Base-by-base conservation (phyloP, 495 filamentous ascomycete genomes). In the Letharia columbiana region DNA sequence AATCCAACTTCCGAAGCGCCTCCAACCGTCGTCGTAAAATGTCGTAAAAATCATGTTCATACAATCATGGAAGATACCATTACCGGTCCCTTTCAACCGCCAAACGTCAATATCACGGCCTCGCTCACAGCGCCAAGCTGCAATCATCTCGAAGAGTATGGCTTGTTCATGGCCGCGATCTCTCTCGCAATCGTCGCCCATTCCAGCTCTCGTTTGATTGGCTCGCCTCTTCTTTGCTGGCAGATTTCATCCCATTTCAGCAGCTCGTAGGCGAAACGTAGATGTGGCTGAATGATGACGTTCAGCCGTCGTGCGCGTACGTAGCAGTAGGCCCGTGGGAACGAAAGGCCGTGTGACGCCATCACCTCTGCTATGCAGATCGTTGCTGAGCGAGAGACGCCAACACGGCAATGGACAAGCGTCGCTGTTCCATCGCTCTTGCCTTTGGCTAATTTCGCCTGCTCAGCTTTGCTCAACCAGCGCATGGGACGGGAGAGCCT, bases 331-430 rank as follows among this genome's bases (percentile, higher is more conserved):
- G 94, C 94, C 57, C 90, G 82, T 20, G 94, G 91, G 72, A 97
- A 96, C 5, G 91, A 94, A 59, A 97, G 78, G 39, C 84, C 79
- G 40, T 88, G 73, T 10, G 86, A 79, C 17, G 87, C 83, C 94
- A 98, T 98, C 31, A 98, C 93, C 76, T 97, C 92, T 42, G 94
- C 94, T 71, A 98, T 98, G 77, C 94, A 98, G 73, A 98, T 96
- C 11, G 94, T 98, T 31, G 94, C 94, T 60, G 89, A 93, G 66
- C 94, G 83, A 28, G 92, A 96, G 66, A 98, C 94, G 59, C 94
- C 94, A 54, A 98, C 94, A 17, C 95, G 87, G 74, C 94, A 98
- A 75, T 98, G 94, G 37, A 98, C 94, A 57, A 98, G 80, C 2
- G 94, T 96, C n/a, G 93, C 91, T 8, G 83, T 88, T 31, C 85